Conservation (phyloP, 352 stramenopile genomes). For the Phytophthora meadii region DNA sequence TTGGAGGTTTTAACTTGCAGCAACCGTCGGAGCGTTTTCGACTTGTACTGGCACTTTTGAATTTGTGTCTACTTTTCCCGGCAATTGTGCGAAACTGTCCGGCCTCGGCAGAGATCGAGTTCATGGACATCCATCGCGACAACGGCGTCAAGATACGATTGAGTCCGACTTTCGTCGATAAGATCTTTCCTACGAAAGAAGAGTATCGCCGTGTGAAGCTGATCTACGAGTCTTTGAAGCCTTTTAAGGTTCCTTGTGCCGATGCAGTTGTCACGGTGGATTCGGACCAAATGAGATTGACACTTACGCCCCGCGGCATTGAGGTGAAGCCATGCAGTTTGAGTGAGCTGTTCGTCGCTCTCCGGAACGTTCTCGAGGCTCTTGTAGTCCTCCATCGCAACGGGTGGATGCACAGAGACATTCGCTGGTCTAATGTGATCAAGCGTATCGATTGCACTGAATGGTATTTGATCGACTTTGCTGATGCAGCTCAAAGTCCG, state of each 20-base stretch:
- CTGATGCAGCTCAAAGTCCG: too few relatives aligned
- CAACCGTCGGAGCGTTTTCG: not conserved
- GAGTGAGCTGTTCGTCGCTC: constrained; percentile 6
- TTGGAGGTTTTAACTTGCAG: constrained; percentile 5
- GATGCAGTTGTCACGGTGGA: constrained; percentile 6
- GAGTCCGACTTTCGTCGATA: not conserved
- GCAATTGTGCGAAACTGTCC: constrained; percentile 6
- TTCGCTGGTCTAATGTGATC: too few relatives aligned
- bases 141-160: constrained; percentile 5
- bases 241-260: constrained; percentile 8
- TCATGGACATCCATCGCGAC: not conserved
- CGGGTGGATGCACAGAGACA: too few relatives aligned
- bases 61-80: constrained; percentile 8
- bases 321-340: constrained; percentile 10
- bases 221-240: not conserved
- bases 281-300: not conserved
- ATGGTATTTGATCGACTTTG: too few relatives aligned
- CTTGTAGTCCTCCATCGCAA: constrained; percentile 15
- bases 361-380: constrained; percentile 18
- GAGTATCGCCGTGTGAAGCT: not conserved
- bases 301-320: constrained; percentile 18
- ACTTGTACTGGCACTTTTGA: constrained; percentile 16
- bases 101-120: constrained; percentile 2
- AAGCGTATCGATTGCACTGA: too few relatives aligned
- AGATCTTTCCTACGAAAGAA: not conserved